Conservation (phyloP, 805 yeast genomes). For the Barnettozyma californica region DNA sequence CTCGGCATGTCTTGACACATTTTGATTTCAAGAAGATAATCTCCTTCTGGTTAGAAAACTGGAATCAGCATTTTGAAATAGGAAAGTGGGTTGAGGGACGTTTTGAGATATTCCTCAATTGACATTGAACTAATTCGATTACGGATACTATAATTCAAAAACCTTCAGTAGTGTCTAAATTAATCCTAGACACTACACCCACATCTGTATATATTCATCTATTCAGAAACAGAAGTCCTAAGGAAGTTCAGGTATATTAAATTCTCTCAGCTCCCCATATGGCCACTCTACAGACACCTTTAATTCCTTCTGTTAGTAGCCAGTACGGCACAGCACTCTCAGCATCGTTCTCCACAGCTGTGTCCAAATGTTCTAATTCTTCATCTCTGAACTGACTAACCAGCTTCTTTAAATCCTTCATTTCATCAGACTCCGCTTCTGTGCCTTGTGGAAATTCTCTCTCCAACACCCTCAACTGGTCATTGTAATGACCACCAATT, state of each 20-base stretch:
- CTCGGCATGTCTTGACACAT: no score
- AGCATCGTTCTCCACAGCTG: slow-evolving; percentile 89
- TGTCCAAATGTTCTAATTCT: slow-evolving; percentile 90
- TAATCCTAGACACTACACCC: neutral
- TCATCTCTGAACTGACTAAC: slow-evolving; percentile 85
- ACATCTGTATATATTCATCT: neutral
- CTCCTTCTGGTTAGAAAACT: no score
- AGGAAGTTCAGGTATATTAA: slow-evolving; percentile 22
- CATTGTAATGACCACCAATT: slow-evolving; percentile 92
- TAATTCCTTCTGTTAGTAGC: slow-evolving; percentile 82
- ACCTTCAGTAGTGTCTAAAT: no score
- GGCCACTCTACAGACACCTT: slow-evolving; percentile 78
- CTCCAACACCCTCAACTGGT: slow-evolving; percentile 73
- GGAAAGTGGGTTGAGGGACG: no score
- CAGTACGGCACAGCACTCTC: slow-evolving; percentile 90
- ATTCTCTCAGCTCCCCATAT: slow-evolving; percentile 87
- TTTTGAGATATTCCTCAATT: no score
- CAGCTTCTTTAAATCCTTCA: slow-evolving; percentile 49
- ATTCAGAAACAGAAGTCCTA: neutral
- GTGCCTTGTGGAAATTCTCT: slow-evolving; percentile 48
- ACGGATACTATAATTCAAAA: no score
- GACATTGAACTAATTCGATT: no score
- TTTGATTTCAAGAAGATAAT: no score
- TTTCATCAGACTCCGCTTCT: slow-evolving; percentile 43
- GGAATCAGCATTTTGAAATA: no score